Percentiles rank a stretch among this genome's conserved stretches.
These are phyloP conservation scores for Limtongia smithiae DNA, from an alignment of 805 yeast genomes.

Conservation along the genomic window DNA sequence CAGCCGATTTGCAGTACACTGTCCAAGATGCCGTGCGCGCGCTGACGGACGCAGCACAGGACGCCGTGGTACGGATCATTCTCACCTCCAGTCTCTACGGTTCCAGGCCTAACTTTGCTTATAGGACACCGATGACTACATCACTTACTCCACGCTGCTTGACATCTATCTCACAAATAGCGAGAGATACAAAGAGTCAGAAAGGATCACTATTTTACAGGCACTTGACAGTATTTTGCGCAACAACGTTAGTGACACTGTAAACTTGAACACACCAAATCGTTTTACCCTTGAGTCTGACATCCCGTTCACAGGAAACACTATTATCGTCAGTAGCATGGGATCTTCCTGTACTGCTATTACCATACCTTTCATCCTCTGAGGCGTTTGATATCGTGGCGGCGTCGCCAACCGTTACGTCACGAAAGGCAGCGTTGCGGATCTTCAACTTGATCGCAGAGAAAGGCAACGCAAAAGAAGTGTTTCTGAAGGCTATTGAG, in stretches of 20 bases:
- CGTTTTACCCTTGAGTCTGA: not conserved
- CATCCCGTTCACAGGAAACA: conserved; percentile 40
- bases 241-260: conserved; percentile 28
- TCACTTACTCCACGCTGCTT: conserved; percentile 68
- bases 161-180: conserved; percentile 59
- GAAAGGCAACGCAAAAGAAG: conserved; percentile 76
- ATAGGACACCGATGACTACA: conserved; percentile 53
- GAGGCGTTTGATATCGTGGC: conserved; percentile 19
- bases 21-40: conserved; percentile 14
- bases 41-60: conserved; percentile 24
- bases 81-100: not conserved
- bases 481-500: conserved; percentile 69
- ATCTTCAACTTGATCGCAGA: conserved; percentile 62
- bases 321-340: conserved; percentile 73
- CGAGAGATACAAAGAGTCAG: conserved; percentile 45
- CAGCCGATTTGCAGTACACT: not conserved
- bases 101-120: not conserved
- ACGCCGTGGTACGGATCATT: conserved; percentile 19
- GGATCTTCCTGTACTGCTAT: conserved; percentile 76
- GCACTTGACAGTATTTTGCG: conserved; percentile 46
- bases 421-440: conserved; percentile 43
- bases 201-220: conserved; percentile 49
- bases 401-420: conserved; percentile 12
- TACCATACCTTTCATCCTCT: conserved; percentile 48
- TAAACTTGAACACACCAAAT: no score